Conservation (phyloP, 2,329 filamentous ascomycete species). For the Amphichorda felina region DNA sequence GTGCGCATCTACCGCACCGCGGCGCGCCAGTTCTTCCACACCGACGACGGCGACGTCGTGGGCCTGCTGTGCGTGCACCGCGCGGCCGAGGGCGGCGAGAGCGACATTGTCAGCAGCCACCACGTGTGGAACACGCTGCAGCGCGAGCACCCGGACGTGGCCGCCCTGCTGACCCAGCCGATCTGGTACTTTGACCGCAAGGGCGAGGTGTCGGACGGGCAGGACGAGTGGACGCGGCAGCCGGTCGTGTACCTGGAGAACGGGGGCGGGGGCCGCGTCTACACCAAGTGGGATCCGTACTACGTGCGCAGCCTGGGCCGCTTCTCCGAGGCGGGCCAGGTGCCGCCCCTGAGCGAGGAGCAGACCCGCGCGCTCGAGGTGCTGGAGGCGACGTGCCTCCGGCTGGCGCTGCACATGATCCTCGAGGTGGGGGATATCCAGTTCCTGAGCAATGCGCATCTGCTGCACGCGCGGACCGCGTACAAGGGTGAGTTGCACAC, state of each 20-base stretch:
- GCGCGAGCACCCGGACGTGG: constrained; percentile 66
- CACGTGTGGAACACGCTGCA: constrained; percentile 73
- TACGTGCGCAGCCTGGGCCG: constrained; percentile 65
- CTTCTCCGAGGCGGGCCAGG: constrained; percentile 58
- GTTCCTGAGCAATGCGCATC: constrained; percentile 68
- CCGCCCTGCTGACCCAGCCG: constrained; percentile 60
- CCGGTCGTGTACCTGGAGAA: constrained; percentile 69
- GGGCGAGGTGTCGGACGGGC: constrained; percentile 62
- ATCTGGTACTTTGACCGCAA: constrained; percentile 92
- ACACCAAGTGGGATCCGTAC: constrained; percentile 82
- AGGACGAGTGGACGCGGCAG: constrained; percentile 63
- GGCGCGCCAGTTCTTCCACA: constrained; percentile 45
- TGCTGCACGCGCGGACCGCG: constrained; percentile 70
- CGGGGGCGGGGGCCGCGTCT: constrained; percentile 47
- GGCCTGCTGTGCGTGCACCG: constrained; percentile 71
- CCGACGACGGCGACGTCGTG: constrained; percentile 73
- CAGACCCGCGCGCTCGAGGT: constrained; percentile 50
- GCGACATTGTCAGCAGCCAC: constrained; percentile 67
- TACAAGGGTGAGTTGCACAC: constrained; percentile 39
- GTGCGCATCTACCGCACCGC: constrained; percentile 87
- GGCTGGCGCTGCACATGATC: constrained; percentile 69
- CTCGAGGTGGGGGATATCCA: constrained; percentile 83
- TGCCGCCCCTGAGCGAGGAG: constrained; percentile 34
- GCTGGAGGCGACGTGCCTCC: constrained; percentile 59
- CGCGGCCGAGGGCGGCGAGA: constrained; percentile 70